Evolutionary conservation across 2,329 filamentous ascomycete species (phyloP), one percentile per base, ranked within the genome.

Genomic region (Cadophora luteo-olivacea): DNA sequence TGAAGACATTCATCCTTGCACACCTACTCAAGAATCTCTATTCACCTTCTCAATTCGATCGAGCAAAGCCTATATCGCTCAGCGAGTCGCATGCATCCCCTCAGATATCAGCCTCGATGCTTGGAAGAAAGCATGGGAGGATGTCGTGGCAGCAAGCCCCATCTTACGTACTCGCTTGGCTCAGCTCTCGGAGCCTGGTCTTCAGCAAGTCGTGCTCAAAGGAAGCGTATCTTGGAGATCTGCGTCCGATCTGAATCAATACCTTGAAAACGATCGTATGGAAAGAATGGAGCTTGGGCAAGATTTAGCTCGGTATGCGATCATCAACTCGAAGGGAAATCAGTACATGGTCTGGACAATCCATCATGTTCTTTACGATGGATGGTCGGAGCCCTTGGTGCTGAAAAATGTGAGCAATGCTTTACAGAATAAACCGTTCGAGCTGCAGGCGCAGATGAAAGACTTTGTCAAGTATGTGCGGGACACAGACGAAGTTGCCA

Each of bases 341-440:
- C 78, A 54, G 33, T 78, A 81, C 71, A 85, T 87, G 69, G 82
- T 87, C n/a, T 77, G 85, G 69, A 85, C 84, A 0, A 83, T 86
- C 78, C 86, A 88, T 70, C 86, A 88, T 70, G 84, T 82, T 4
- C 74, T 87, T 0, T 88, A 88, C 68, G 86, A 88, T 63, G 86
- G 86, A 29, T 87, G 85, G 85, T 83, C 82, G 0, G 72, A 77
- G 66, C 74, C 77, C 3, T 41, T 78, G 32, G 70, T 81, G 4
- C 62, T 80, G 16, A 64, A 74, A 36, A 71, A 75, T 54, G 72
- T 79, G 32, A 72, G 72, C 14, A 69, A 70, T 19, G 74, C 74
- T 11, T 73, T 72, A 25, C 55, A 72, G 22, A 60, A 61, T 3
- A 38, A 72, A 4, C 60, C 76, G 0, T 74, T 75, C 9, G 66